A percentile compares a stretch with the other conserved stretches of the same genome.
phyloP scores from a whole-genome alignment of 257 asterid species.

The Gardenia jasminoides region DNA sequence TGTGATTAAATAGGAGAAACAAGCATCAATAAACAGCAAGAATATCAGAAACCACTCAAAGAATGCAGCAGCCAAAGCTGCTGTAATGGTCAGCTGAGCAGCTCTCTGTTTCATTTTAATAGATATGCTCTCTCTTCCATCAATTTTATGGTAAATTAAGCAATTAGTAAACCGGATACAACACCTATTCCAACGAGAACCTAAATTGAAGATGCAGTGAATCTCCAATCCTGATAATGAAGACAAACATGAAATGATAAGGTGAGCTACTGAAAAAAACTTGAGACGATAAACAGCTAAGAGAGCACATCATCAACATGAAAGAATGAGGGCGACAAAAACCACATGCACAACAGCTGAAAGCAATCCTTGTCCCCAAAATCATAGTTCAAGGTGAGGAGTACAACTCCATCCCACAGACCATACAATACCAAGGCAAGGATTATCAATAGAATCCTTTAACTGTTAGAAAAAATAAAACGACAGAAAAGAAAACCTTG shows the following conservation, averaged over 20 bases:
- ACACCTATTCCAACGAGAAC: neutral
- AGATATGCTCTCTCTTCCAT: constrained; percentile 26
- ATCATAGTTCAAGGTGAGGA: neutral
- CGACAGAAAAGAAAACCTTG: neutral
- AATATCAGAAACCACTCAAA: constrained; percentile 76
- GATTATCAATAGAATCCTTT: neutral
- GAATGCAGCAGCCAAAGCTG: constrained; percentile 64
- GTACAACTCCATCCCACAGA: neutral
- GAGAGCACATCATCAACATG: neutral
- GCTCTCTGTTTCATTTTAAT: constrained; percentile 19
- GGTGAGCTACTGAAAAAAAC: neutral
- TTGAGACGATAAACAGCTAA: neutral
- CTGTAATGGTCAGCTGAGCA: constrained; percentile 32
- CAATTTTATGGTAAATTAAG: constrained; percentile 31
- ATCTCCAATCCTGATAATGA: constrained; percentile 2
- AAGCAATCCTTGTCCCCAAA: neutral
- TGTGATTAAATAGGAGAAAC: constrained; percentile 64
- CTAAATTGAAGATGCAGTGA: neutral
- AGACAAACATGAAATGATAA: neutral
- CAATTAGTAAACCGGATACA: neutral
- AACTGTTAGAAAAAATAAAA: neutral
- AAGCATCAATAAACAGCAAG: constrained; percentile 61
- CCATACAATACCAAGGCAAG: neutral
- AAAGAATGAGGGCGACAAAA: neutral
- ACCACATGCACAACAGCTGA: neutral